Evolutionary conservation across 1,284 basidiomycete species (phyloP), one percentile per base, ranked within the genome.

Genomic region (Sporisorium exsertum): DNA sequence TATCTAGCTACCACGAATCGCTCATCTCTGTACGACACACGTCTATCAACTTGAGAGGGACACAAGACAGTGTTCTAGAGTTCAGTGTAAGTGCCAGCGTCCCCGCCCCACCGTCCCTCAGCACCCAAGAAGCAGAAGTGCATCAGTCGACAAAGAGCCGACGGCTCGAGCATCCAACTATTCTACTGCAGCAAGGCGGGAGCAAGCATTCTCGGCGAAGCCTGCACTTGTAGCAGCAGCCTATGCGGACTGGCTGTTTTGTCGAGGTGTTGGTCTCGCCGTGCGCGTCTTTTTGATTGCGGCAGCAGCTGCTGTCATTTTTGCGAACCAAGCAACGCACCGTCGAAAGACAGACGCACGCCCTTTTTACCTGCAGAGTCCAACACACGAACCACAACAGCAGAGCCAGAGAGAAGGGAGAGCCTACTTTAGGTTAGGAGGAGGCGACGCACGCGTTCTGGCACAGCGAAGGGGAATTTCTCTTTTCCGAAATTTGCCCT

Each of bases 221-320:
- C n/a, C n/a, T n/a, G n/a, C n/a, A n/a, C n/a, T n/a, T n/a, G n/a
- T n/a, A n/a, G n/a, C n/a, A n/a, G n/a, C n/a, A n/a, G n/a, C n/a
- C n/a, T n/a, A n/a, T n/a, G n/a, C n/a, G n/a, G n/a, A n/a, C n/a
- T n/a, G n/a, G 43, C 49, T 22, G 18, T 13, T 37, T 20, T 18
- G 22, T 24, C 24, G 16, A 52, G 33, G 32, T 52, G 50, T 52
- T 52, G 50, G 50, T 52, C 50, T 52, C 32, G 32, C 5, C 29
- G 32, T 32, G 50, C 50, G 26, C 26, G 49, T 18, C 49, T 8
- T 20, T 15, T n/a, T 43, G 42, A 43, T 20, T n/a, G 42, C 13
- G 35, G 35, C 35, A 35, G 35, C 35, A 35, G 35, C 35, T 35
- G 7, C 7, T 9, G 35, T 35, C 13, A 9, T 35, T 15, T 35